Base-by-base conservation (phyloP, 257 asterid genomes). In the Eustoma russellianum region DNA sequence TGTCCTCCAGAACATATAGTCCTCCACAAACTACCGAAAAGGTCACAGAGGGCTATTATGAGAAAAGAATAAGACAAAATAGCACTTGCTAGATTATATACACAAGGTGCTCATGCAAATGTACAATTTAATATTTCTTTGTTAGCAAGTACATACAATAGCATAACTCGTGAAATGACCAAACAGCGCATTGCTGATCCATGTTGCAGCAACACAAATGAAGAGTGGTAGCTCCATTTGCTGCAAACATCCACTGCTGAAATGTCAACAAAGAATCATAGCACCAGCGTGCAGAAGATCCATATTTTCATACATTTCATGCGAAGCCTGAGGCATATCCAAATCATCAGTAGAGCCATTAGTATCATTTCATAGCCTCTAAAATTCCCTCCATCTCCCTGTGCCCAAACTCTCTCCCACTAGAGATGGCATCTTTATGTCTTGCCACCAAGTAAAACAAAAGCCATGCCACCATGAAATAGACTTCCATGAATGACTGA, bases 401-500 rank as follows among this genome's bases (percentile, higher is more conserved):
- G 52, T 66, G 69, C 41, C 97, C 95, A 50, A 85, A 85, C 13
- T 81, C 64, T 67, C 83, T 77, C 56, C 95, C 91, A 41, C 67
- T 69, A 28, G 73, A 66, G 34, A 82, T 35, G 35, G 87, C 94
- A 63, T 79, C 89, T 52, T 76, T 80, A 24, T 74, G 77, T 74
- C 82, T 83, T 54, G 94, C 86, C 8, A 94, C 94, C 63, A 86
- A 78, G 75, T 86, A 86, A 73, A 81, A 83, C 13, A 80, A 62
- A 57, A 89, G 65, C 97, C 97, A 89, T 19, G 81, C 92, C 41
- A 79, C 79, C 84, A 78, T 77, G 67, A 86, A 89, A 68, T 75
- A 87, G 41, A 89, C 92, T 76, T 89, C 97, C 93, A 89, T 73
- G 49, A 73, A 67, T 0, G 94, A 86, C 66, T 79, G 95, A 57